Percentiles rank a stretch among this genome's conserved stretches.
Evolutionary conservation across 371 early-diverging fungal genomes (phyloP).

Genomic region (Mucor lusitanicus): DNA sequence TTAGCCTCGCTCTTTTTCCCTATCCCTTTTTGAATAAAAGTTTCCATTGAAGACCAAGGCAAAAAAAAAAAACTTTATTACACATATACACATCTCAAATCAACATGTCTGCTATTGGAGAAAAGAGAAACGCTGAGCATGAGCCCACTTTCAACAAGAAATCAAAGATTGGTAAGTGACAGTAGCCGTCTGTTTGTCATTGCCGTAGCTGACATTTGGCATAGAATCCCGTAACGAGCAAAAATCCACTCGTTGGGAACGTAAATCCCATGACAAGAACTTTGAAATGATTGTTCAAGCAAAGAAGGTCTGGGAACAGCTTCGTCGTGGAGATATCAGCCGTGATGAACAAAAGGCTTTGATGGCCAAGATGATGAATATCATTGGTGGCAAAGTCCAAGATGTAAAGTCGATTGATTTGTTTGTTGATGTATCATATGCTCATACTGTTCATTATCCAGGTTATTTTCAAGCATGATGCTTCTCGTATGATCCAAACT

Average conservation of each 20-base stretch:
- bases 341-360: conserved; percentile 62
- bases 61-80: background rate
- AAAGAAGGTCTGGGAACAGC: conserved; percentile 87
- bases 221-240: conserved; percentile 44
- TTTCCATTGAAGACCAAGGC: background rate
- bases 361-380: conserved; percentile 79
- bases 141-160: conserved; percentile 24
- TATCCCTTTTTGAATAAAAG: background rate
- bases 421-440: background rate
- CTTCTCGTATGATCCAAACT: conserved; percentile 92
- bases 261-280: conserved; percentile 73
- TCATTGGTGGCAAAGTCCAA: conserved; percentile 82
- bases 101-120: conserved; percentile 29
- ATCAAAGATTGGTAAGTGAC: conserved; percentile 22
- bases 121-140: conserved; percentile 22
- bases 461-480: conserved; percentile 94
- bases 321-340: conserved; percentile 75
- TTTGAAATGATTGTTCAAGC: conserved; percentile 70
- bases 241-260: conserved; percentile 63
- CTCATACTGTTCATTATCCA: conserved; percentile 22
- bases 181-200: background rate
- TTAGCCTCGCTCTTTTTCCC: background rate
- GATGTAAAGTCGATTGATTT: conserved; percentile 56
- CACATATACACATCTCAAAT: background rate
- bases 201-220: background rate